These are phyloP conservation scores for Rosa rugosa DNA, from an alignment of 306 rosid genomes.

Conservation along the genomic window DNA sequence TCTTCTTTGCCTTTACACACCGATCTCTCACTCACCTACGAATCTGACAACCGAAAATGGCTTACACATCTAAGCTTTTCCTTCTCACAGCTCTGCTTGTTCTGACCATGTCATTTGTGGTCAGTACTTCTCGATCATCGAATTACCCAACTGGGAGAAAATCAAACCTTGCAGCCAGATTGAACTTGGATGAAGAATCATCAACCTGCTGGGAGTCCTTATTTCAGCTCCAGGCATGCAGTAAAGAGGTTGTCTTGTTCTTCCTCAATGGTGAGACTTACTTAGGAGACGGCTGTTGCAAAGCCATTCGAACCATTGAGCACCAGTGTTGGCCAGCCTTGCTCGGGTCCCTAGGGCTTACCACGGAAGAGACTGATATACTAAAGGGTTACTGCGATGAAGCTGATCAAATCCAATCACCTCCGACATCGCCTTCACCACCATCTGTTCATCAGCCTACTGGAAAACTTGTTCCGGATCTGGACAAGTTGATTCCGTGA, in stretches of 20 bases:
- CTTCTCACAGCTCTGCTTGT: slow-evolving; percentile 14
- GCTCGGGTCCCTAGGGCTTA: slow-evolving; percentile 53
- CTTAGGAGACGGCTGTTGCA: slow-evolving; percentile 56
- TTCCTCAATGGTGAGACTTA: slow-evolving; percentile 56
- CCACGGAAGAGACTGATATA: slow-evolving; percentile 49
- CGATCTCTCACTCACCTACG: not conserved
- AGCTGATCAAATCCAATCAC: slow-evolving; percentile 7
- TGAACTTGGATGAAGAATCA: slow-evolving; percentile 48
- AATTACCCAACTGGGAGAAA: not conserved
- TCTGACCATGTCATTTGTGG: slow-evolving; percentile 4
- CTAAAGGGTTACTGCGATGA: slow-evolving; percentile 56
- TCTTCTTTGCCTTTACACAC: not conserved
- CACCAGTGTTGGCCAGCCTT: slow-evolving; percentile 72
- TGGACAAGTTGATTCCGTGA: slow-evolving; percentile 4
- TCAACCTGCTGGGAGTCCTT: slow-evolving; percentile 62
- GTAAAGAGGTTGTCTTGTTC: slow-evolving; percentile 50
- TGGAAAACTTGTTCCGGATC: not conserved
- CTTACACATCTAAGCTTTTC: slow-evolving; percentile 16
- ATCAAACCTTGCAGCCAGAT: slow-evolving; percentile 27
- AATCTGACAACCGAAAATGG: slow-evolving; percentile 21
- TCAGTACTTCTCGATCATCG: slow-evolving; percentile 13
- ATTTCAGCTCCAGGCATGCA: slow-evolving; percentile 53
- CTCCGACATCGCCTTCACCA: slow-evolving; percentile 23
- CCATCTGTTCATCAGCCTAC: not conserved
- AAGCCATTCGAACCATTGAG: slow-evolving; percentile 45